Evolutionary conservation across 441 rosid genomes (phyloP), one percentile per base, ranked within the genome.

Genomic region (Adansonia grandidieri): DNA sequence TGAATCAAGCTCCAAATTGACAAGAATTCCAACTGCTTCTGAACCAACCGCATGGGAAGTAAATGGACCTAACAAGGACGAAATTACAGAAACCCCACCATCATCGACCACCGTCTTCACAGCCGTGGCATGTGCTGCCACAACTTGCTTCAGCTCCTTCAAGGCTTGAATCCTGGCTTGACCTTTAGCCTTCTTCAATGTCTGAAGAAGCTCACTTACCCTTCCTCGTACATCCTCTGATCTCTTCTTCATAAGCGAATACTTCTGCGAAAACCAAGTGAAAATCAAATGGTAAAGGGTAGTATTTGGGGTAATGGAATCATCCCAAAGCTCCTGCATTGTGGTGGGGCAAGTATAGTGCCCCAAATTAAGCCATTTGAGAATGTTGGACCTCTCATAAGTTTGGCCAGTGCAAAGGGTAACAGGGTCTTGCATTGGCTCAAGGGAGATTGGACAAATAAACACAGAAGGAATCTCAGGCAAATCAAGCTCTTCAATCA

Each of bases 241-340:
- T 62, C 86, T 80, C 84, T 89, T 89, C 88, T 83, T 89, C 93
- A 87, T 89, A 8, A 84, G 83, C 71, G 85, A 73, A 82, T 88
- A 88, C 77, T 88, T 89, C 51, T 88, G 93, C 15, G 87, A 86
- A 73, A 88, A 88, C 91, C 91, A 89, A 64, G 90, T 86, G 73
- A 80, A 73, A 70, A 87, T 89, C 81, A 89, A 84, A 50, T 89
- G 90, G 60, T 87, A 79, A 45, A 89, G 91, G 51, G 93, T 89
- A 72, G 76, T 85, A 71, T 89, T 89, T 2, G 93, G 91, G 5
- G 90, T 89, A 32, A 89, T 64, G 1, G 91, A 85, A 71, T 88
- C 88, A 42, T 88, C 93, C 93, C 93, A 89, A 44, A 88, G 91
- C 86, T 89, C 93, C 71, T 89, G 93, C 93, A 89, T 89, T 62